Evolutionary conservation across 2,329 filamentous ascomycete genomes (phyloP), one percentile per base, ranked within the genome.

Genomic region (Hymenoscyphus scutula): DNA sequence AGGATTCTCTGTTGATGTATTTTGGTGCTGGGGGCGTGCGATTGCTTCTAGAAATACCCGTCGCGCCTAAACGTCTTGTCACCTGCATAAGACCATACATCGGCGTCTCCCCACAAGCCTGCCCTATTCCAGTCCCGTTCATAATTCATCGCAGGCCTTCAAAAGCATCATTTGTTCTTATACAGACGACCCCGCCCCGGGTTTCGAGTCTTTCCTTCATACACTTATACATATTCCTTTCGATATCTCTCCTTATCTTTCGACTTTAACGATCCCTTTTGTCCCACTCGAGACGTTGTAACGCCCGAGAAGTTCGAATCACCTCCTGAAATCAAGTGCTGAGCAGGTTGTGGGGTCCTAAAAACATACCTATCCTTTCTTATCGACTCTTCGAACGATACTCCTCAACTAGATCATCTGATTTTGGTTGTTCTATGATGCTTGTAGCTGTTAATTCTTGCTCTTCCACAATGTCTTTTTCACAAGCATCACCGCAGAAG

Each of bases 401-500:
- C 32, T 34, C 32, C 32, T 34, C 32, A 34, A 13, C 32, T 11
- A 54, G 25, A 7, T 58, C 41, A 23, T 38, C 56, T 64, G 51
- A 61, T 65, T 62, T 67, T 56, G 64, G 63, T 48, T 37, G 38
- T 23, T 37, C 30, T 64, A 71, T 69, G 62, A 72, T 73, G 68
- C 63, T 71, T 63, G 65, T 67, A 64, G 62, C 71, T 62, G 62
- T 67, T 41, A 65, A 61, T 61, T 63, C 67, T 34, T 69, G 62
- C 56, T 60, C 67, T 60, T 58, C 71, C 63, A 71, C 61, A 15
- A 72, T 74, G 72, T 70, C 72, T 63, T 61, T 69, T 55, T 58
- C 68, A 51, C 62, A 63, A 45, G 63, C 68, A 13, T 71, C 70
- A 29, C 67, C 73, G 30, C 67, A 69, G n/a, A 74, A 74, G 58